These are phyloP conservation scores for Orbilia brochopaga DNA, from an alignment of 2,329 filamentous ascomycete genomes.

Conservation along the genomic window DNA sequence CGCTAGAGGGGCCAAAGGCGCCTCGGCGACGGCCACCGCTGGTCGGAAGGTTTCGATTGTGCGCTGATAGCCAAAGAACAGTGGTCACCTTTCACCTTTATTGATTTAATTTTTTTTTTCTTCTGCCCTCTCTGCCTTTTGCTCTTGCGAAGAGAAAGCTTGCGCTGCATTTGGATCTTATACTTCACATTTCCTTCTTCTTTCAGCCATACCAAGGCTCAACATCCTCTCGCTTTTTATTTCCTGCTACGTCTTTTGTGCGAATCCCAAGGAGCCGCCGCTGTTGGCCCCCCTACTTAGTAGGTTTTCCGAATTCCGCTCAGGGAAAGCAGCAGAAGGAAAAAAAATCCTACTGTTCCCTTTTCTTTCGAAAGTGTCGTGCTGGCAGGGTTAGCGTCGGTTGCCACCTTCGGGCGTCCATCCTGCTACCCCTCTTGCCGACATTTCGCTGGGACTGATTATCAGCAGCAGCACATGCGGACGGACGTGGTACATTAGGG, in stretches of 20 bases:
- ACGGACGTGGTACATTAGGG: constrained; percentile 35
- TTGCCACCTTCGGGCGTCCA: constrained; percentile 49
- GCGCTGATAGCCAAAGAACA: constrained; percentile 23
- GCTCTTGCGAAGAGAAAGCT: constrained; percentile 34
- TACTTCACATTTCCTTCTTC: constrained; percentile 48
- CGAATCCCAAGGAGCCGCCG: no score
- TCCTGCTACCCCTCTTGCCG: constrained; percentile 39
- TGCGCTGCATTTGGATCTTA: constrained; percentile 34
- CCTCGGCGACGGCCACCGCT: constrained; percentile 47
- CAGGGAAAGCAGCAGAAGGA: constrained; percentile 24
- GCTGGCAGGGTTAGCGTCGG: constrained; percentile 46
- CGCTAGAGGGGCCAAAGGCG: constrained; percentile 38
- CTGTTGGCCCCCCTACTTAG: not conserved
- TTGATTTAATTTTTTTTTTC: no score
- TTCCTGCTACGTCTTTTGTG: constrained; percentile 24
- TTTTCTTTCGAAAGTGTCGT: constrained; percentile 8
- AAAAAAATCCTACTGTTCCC: constrained; percentile 19
- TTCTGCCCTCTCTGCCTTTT: not conserved
- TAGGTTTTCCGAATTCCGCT: constrained; percentile 11
- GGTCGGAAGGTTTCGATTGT: constrained; percentile 45
- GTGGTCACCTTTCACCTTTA: constrained; percentile 17
- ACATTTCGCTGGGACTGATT: constrained; percentile 39
- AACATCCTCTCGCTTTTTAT: constrained; percentile 23
- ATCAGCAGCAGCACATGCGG: constrained; percentile 43
- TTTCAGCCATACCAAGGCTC: constrained; percentile 32